A percentile compares a stretch with the other conserved stretches of the same genome.
These are phyloP conservation scores for Haplosporangium gracile DNA, from an alignment of 192 early-diverging fungal species.

Conservation along the genomic window DNA sequence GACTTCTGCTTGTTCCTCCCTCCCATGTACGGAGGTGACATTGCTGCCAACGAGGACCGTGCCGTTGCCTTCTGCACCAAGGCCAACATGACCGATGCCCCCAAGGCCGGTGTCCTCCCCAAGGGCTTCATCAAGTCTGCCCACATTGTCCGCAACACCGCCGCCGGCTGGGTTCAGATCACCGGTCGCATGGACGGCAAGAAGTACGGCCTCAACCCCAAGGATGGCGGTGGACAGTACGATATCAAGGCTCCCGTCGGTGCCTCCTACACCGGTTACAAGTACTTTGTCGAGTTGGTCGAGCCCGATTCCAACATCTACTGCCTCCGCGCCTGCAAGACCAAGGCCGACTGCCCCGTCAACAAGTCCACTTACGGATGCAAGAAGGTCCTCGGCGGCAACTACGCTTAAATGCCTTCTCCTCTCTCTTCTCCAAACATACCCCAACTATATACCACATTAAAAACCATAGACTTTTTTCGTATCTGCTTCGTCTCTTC, in stretches of 20 bases:
- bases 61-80: slow-evolving; percentile 57
- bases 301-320: slow-evolving; percentile 62
- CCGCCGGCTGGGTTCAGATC: slow-evolving; percentile 60
- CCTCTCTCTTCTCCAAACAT: not conserved
- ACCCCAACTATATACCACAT: not conserved
- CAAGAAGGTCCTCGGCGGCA: slow-evolving; percentile 40
- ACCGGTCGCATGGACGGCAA: slow-evolving; percentile 63
- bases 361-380: slow-evolving; percentile 51
- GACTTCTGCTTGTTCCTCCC: slow-evolving; percentile 68
- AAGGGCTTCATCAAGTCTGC: slow-evolving; percentile 61
- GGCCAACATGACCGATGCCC: slow-evolving; percentile 54
- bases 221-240: slow-evolving; percentile 66
- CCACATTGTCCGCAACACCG: slow-evolving; percentile 38
- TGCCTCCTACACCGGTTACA: slow-evolving; percentile 60
- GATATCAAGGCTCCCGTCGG: slow-evolving; percentile 63
- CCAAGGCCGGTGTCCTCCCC: slow-evolving; percentile 49
- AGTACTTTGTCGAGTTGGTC: slow-evolving; percentile 66
- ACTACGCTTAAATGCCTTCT: slow-evolving; percentile 18
- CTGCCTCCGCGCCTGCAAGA: slow-evolving; percentile 64
- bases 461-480: slow-evolving; percentile 2
- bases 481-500: not conserved
- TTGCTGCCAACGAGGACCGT: slow-evolving; percentile 60
- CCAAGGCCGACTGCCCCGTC: slow-evolving; percentile 49
- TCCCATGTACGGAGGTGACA: slow-evolving; percentile 51
- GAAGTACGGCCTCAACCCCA: slow-evolving; percentile 49